Base-by-base conservation (phyloP, 805 yeast species). In the Debaryomyces hansenii region DNA sequence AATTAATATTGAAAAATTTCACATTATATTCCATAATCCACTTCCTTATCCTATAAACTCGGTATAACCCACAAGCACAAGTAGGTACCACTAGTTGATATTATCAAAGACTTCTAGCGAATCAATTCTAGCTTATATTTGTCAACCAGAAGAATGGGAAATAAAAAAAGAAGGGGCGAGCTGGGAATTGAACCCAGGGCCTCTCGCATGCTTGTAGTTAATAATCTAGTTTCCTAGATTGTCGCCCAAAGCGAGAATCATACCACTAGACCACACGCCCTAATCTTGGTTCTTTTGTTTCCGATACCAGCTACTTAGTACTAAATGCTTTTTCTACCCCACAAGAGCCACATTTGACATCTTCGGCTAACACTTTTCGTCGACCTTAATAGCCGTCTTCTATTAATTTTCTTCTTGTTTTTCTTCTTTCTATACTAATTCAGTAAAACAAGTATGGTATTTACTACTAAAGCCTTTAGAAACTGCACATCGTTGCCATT, bases 11-110 rank as follows among this genome's bases (percentile, higher is more conserved):
- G 80, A 86, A 90, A 47, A 94, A 77, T 60, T 82, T 82, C 52
- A 91, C 88, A 67, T 94, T 94, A 51, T 82, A 49, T 75, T 79
- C 78, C 83, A 87, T 59, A 84, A 81, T 40, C 95, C 91, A 42
- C n/a, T n/a, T n/a, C n/a, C n/a, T n/a, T n/a, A n/a, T n/a, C n/a
- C n/a, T n/a, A n/a, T n/a, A n/a, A n/a, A n/a, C n/a, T n/a, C n/a
- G n/a, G n/a, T n/a, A n/a, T n/a, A n/a, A n/a, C n/a, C n/a, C n/a
- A n/a, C n/a, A n/a, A n/a, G n/a, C n/a, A n/a, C n/a, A n/a, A n/a
- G n/a, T n/a, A n/a, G n/a, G n/a, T n/a, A n/a, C n/a, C n/a, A n/a
- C n/a, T n/a, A n/a, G n/a, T n/a, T n/a, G n/a, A n/a, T n/a, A n/a
- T n/a, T n/a, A n/a, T n/a, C 97, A 58, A 84, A 83, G 14, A 84